Base-by-base conservation (phyloP, 345 rosid genomes). In the Pistacia integerrima region DNA sequence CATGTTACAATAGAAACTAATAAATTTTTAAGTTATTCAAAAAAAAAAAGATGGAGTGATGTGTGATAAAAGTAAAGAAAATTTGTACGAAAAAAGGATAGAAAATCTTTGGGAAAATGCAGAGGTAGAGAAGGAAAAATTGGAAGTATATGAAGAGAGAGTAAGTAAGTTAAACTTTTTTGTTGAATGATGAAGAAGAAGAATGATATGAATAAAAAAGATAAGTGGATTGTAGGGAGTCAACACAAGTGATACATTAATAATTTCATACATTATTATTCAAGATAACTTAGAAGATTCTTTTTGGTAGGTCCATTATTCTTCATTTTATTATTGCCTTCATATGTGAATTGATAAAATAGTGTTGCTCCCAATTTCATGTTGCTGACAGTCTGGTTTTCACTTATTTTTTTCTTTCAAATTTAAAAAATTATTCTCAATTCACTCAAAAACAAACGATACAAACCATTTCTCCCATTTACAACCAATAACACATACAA, bases 201-300 rank as follows among this genome's bases (percentile, higher is more conserved):
- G 20, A 35, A 63, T 64, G 17, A 35, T 33, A 64, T 54, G 58
- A 52, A 35, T 5, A 69, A 54, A 4, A 54, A 4, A 54, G 57
- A 5, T 61, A 69, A 36, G 11, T 58, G 55, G 73, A 59, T 63
- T 5, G 51, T 33, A 14, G 57, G 74, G 62, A 78, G 82, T 78
- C 82, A 81, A 76, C 75, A 81, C 59, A 69, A 51, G 68, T 51
- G 59, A 33, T 71, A 57, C 16, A 64, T 55, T 36, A 73, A 78
- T 55, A 59, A 76, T 66, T 41, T 62, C 54, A 25, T 35, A 54
- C 79, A 71, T 22, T 67, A 22, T 76, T 77, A 55, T 71, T 20
- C 76, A 71, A 67, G 68, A 71, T 57, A 52, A 64, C 67, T 80
- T 66, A 13, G 67, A 80, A 80, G 83, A 82, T 84, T 84, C 85